Base-by-base conservation (phyloP, 106 monocot species). In the Posidonia australis region DNA sequence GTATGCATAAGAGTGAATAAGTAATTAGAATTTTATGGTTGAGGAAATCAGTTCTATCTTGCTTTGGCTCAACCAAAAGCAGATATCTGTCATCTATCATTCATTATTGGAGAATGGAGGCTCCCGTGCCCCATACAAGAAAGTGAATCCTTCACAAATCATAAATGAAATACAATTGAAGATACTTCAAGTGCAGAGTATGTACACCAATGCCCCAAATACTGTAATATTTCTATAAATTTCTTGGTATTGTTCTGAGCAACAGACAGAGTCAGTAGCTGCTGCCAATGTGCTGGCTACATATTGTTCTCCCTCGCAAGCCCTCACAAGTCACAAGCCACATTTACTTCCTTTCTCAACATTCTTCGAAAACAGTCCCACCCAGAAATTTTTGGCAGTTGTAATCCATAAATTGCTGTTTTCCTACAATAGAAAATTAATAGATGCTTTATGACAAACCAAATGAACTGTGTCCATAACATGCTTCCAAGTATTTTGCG, bases 371-470 rank as follows among this genome's bases (percentile, higher is more conserved):
- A 61, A 41, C 18, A 61, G 36, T n/a, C 10, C 42, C 60, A 61
- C 13, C 60, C 60, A 61, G 42, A 61, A 61, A 13, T 61, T 61
- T 61, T 14, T 61, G 60, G 60, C 60, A 61, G 10, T n/a, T 60
- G 42, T 21, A 60, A 61, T 43, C 60, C 60, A 61, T 20, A 41
- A 43, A 61, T 61, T 61, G 60, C 36, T 29, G 10, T 32, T 61
- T 42, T 42, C 60, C 60, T 61, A 61, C 60, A 61, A 61, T 61
- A 61, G 60, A 36, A 61, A 61, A 61, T 42, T 42, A 13, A 43
- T 61, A 43, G 48, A 36, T 10, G 11, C 29, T 29, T 41, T 42
- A 43, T 19, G 16, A 61, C 60, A 26, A 61, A 58, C 5, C 23
- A 14, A 58, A 29, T 58, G 21, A 58, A 18, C 26, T 28, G 23